Conservation (phyloP, 176 grass and related monocot genomes). For the Phyllostachys edulis region DNA sequence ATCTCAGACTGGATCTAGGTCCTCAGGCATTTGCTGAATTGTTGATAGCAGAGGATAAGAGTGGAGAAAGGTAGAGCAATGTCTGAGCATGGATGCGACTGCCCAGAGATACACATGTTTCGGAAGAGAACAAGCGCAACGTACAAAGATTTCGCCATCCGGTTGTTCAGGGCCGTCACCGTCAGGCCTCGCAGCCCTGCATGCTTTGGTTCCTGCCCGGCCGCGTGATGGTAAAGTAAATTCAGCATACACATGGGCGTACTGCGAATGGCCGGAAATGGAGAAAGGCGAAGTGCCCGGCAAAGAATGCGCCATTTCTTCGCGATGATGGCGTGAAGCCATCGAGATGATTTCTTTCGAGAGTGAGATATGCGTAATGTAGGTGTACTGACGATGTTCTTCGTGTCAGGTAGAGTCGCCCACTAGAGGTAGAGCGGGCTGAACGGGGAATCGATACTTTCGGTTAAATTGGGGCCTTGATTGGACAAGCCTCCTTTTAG, state of each 20-base stretch:
- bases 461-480: no score
- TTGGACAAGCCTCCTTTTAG: no score
- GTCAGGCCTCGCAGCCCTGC: neutral
- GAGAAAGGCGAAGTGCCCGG: neutral
- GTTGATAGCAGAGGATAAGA: neutral
- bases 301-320: neutral
- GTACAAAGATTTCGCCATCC: constrained; percentile 47
- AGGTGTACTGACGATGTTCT: no score
- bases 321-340: neutral
- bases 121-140: constrained; percentile 29
- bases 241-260: neutral
- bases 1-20: neutral
- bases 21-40: neutral
- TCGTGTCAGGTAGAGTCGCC: no score
- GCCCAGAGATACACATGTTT: neutral
- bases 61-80: neutral
- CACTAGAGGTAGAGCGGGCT: no score
- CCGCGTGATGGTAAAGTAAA: neutral
- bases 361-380: no score
- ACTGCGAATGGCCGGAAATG: neutral
- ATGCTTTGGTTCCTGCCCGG: neutral
- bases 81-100: neutral
- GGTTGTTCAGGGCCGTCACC: neutral
- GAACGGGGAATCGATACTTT: no score
- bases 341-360: no score